Evolutionary conservation across 331 rosid genomes (phyloP).

Genomic region (Arachis monticola): DNA sequence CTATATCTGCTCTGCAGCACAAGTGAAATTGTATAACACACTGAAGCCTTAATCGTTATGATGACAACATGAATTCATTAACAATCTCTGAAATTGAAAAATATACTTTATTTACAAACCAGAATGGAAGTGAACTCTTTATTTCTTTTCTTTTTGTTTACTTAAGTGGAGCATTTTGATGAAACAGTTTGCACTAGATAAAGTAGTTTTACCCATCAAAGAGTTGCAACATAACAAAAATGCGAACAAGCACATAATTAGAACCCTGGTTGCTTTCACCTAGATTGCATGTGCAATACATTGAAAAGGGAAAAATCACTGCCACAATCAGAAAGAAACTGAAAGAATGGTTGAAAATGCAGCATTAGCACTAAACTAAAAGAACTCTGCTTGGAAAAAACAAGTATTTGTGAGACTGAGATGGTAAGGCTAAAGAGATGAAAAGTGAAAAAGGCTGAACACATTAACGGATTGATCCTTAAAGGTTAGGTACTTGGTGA

Average conservation of each 20-base stretch:
- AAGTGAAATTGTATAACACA: slow-evolving; percentile 38
- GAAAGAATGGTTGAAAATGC: not conserved
- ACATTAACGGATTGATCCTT: not conserved
- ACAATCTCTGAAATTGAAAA: slow-evolving; percentile 20
- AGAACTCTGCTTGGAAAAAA: not conserved
- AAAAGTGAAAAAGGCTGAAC: slow-evolving; percentile 4
- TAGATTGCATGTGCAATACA: slow-evolving; percentile 15
- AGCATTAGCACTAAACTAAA: not conserved
- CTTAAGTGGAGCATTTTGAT: not conserved
- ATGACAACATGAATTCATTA: not conserved
- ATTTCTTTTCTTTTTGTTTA: not conserved
- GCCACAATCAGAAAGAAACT: slow-evolving; percentile 21
- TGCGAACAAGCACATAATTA: slow-evolving; percentile 3
- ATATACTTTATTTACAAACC: slow-evolving; percentile 8
- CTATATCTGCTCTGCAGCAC: slow-evolving; percentile 58
- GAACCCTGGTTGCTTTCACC: slow-evolving; percentile 23
- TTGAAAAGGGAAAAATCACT: not conserved
- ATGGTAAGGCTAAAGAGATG: not conserved
- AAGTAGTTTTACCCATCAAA: not conserved
- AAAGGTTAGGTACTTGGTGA: not conserved
- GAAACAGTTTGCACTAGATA: slow-evolving; percentile 13
- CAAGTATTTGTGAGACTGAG: slow-evolving; percentile 1
- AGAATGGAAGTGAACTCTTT: not conserved
- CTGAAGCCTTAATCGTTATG: slow-evolving; percentile 27
- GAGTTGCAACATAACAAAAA: slow-evolving; percentile 24